Percentiles rank a stretch among this genome's conserved stretches.
phyloP scores from a whole-genome alignment of 2,329 filamentous ascomycete species.

The Colletotrichum graminicola region DNA sequence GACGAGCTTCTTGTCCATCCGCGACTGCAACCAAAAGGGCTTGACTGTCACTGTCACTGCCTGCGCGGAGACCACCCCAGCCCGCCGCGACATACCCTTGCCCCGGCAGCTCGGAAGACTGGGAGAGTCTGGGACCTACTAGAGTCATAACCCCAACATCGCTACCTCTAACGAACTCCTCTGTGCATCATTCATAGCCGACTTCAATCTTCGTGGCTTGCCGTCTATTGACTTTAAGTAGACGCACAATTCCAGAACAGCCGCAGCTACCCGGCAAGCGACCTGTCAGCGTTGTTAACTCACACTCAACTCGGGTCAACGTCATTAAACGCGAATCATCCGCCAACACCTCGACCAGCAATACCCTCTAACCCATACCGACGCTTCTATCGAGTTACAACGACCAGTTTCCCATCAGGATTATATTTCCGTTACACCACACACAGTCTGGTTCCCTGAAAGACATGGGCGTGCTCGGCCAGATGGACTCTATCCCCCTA shows the following conservation, averaged over 20 bases:
- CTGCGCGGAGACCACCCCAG: background rate
- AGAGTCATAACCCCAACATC: slow-evolving; percentile 35
- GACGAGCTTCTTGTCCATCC: slow-evolving; percentile 29
- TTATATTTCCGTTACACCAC: background rate
- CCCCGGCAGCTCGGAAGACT: slow-evolving; percentile 26
- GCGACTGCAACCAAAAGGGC: slow-evolving; percentile 13
- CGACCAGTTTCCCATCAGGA: background rate
- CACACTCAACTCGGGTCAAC: background rate
- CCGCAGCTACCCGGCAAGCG: background rate
- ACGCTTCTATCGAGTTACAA: background rate
- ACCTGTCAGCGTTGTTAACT: background rate
- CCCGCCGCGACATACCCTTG: slow-evolving; percentile 17
- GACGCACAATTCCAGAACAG: background rate
- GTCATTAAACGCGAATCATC: background rate
- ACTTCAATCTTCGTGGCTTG: slow-evolving; percentile 16
- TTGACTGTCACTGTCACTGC: background rate
- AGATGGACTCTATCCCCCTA: slow-evolving; percentile 31
- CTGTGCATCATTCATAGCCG: slow-evolving; percentile 19
- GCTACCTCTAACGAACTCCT: slow-evolving; percentile 17
- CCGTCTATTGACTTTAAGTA: slow-evolving; percentile 18
- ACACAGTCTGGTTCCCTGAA: background rate
- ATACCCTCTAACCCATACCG: background rate
- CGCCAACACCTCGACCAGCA: background rate
- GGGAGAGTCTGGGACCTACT: slow-evolving; percentile 17
- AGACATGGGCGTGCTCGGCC: slow-evolving; percentile 19